Conservation (phyloP, 345 rosid species). For the Populus davidiana region DNA sequence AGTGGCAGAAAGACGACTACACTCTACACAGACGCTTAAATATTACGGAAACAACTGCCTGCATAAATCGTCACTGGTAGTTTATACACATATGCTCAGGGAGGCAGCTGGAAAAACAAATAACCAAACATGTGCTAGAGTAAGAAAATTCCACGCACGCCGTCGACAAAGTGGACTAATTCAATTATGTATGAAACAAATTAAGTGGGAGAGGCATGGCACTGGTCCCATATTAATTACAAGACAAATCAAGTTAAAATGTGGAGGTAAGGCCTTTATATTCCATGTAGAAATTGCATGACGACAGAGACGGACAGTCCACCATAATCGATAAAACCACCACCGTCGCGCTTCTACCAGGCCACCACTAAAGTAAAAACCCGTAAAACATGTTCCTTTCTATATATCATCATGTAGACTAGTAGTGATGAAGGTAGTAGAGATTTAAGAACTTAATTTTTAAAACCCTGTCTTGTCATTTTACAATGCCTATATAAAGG, state of each 20-base stretch:
- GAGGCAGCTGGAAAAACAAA: background rate
- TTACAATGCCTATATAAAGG: constrained; percentile 17
- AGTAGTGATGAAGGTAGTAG: constrained; percentile 6
- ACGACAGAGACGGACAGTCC: background rate
- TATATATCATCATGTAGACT: background rate
- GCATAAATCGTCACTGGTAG: background rate
- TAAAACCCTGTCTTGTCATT: background rate
- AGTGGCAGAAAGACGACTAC: too few species aligned
- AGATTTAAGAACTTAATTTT: background rate
- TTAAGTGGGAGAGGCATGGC: constrained; percentile 4
- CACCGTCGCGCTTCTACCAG: constrained; percentile 5
- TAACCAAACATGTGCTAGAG: background rate
- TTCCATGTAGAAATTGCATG: constrained; percentile 2
- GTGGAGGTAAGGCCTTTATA: background rate
- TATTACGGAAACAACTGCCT: background rate
- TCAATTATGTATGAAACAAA: background rate
- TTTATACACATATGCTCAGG: background rate
- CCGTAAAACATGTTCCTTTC: background rate
- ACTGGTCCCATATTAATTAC: background rate
- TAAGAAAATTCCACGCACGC: background rate
- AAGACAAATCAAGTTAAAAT: constrained; percentile 8
- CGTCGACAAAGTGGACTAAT: background rate
- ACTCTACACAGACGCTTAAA: background rate
- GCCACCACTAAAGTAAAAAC: background rate
- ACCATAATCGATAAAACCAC: background rate